Evolutionary conservation across 2,329 filamentous ascomycete genomes (phyloP).

Genomic region (Colletotrichum tamarilloi): DNA sequence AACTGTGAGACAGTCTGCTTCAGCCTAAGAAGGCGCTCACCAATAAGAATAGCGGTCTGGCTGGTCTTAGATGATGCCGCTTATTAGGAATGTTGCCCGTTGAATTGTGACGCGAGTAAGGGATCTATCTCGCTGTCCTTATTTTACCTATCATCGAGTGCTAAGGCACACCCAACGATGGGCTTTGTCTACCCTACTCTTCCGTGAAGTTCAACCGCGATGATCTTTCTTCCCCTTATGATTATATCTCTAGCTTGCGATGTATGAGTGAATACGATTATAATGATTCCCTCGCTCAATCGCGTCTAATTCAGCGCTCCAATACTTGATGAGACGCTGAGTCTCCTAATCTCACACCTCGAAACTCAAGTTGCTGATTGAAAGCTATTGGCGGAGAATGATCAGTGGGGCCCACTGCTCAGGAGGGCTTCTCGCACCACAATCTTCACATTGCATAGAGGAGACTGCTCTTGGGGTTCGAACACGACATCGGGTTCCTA

Average conservation of each 20-base stretch:
- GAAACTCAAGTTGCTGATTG: no score
- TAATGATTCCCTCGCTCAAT: no score
- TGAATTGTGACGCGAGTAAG: background rate
- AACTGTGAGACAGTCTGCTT: background rate
- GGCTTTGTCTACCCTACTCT: background rate
- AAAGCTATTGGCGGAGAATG: no score
- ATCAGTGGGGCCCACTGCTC: background rate
- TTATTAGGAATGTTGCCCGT: background rate
- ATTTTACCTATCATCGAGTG: background rate
- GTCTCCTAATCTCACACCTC: no score
- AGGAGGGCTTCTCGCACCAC: background rate
- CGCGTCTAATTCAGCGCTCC: no score
- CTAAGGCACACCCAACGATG: no score
- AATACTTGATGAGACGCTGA: no score
- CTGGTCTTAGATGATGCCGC: background rate
- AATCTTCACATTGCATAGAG: background rate
- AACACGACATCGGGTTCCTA: background rate
- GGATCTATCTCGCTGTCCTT: background rate
- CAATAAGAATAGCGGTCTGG: background rate
- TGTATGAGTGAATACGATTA: no score
- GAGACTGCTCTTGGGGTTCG: background rate
- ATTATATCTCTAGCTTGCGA: no score
- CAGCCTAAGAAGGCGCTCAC: background rate
- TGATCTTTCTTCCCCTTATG: no score
- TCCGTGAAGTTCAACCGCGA: no score